These are phyloP conservation scores for Apophysomyces elegans DNA, from an alignment of 371 early-diverging fungal species.

Conservation along the genomic window DNA sequence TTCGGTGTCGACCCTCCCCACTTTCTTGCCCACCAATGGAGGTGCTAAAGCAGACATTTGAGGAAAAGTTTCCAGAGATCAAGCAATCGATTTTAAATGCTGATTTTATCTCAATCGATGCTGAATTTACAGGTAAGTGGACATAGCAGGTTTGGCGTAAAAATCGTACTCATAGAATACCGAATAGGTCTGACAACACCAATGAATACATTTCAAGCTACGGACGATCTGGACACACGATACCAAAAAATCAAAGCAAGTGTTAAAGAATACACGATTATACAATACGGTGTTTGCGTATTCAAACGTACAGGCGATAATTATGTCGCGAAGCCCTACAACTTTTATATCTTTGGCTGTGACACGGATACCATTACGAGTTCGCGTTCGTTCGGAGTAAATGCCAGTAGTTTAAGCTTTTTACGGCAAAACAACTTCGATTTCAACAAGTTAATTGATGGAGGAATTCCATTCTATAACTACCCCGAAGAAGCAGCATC, in stretches of 20 bases:
- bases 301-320: constrained; percentile 60
- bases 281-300: constrained; percentile 83
- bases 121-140: constrained; percentile 79
- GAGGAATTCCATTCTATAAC: constrained; percentile 53
- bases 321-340: constrained; percentile 81
- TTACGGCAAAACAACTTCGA: constrained; percentile 69
- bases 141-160: not conserved
- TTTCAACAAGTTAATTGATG: constrained; percentile 69
- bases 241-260: constrained; percentile 61
- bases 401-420: constrained; percentile 63
- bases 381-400: constrained; percentile 63
- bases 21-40: constrained; percentile 60
- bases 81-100: constrained; percentile 64
- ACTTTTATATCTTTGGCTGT: constrained; percentile 83
- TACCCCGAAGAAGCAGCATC: constrained; percentile 33
- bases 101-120: constrained; percentile 84
- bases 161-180: not conserved
- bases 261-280: constrained; percentile 61
- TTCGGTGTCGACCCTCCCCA: no score
- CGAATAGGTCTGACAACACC: constrained; percentile 33
- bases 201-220: constrained; percentile 16
- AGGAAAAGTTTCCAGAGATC: constrained; percentile 56
- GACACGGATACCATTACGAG: constrained; percentile 32
- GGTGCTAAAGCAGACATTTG: constrained; percentile 68
- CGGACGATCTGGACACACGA: constrained; percentile 58